phyloP scores from a whole-genome alignment of 2,329 filamentous ascomycete species.

The Berkeleyomyces basicola region DNA sequence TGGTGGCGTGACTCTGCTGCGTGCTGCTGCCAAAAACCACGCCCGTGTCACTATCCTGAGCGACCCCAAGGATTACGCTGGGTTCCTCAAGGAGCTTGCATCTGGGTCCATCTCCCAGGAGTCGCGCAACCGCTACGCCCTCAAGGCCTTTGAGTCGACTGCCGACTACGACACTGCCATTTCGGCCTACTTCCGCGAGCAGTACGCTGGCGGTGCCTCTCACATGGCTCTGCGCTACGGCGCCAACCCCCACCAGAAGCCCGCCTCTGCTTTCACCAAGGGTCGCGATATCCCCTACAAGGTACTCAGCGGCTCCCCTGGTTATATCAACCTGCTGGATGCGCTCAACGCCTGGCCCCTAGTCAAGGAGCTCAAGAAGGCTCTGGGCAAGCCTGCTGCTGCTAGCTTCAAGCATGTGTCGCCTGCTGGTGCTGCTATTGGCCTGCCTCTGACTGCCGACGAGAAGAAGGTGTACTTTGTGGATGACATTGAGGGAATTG shows the following conservation, averaged over 20 bases:
- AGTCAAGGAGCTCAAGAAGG: slow-evolving; percentile 87
- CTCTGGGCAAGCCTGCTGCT: slow-evolving; percentile 74
- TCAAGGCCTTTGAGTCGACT: slow-evolving; percentile 97
- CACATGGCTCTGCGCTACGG: slow-evolving; percentile 82
- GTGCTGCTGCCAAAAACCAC: slow-evolving; percentile 97
- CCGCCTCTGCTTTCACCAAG: slow-evolving; percentile 66
- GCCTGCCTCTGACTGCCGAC: slow-evolving; percentile 65
- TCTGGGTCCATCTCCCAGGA: slow-evolving; percentile 71
- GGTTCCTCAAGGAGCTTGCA: slow-evolving; percentile 82
- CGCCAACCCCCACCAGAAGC: slow-evolving; percentile 96
- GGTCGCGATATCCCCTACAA: slow-evolving; percentile 78
- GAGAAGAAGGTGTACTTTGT: slow-evolving; percentile 99
- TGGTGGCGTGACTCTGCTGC: slow-evolving; percentile 87
- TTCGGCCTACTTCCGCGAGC: slow-evolving; percentile 91
- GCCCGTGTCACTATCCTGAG: slow-evolving; percentile 87
- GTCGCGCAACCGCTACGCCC: slow-evolving; percentile 74
- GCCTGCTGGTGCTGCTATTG: slow-evolving; percentile 87
- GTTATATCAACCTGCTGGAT: slow-evolving; percentile 95
- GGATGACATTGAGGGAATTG: slow-evolving; percentile 79
- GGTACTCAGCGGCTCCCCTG: slow-evolving; percentile 73
- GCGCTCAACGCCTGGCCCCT: slow-evolving; percentile 92
- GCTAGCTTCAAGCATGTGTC: slow-evolving; percentile 99
- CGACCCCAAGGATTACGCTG: slow-evolving; percentile 82
- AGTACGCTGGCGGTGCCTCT: slow-evolving; percentile 74
- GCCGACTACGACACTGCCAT: slow-evolving; percentile 93